These are phyloP conservation scores for Tricholomella constricta DNA, from an alignment of 768 basidiomycete species.

Conservation along the genomic window DNA sequence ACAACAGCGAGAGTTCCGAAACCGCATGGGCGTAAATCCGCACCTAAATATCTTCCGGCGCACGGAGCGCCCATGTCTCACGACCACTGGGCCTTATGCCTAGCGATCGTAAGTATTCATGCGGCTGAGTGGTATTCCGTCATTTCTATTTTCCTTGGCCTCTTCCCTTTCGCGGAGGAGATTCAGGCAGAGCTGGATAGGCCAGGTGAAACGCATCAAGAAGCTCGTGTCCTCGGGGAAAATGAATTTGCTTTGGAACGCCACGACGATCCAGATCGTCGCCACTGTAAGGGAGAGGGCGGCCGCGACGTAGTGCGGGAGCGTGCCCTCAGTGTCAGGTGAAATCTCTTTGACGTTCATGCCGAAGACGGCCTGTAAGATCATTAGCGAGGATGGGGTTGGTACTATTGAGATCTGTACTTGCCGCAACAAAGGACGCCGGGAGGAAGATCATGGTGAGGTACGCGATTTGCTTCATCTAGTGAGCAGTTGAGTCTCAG, in stretches of 20 bases:
- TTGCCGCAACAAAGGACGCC: slow-evolving; percentile 52
- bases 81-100: no score
- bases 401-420: slow-evolving; percentile 10
- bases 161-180: neutral
- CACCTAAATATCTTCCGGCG: no score
- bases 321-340: slow-evolving; percentile 35
- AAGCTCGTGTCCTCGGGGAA: slow-evolving; percentile 29
- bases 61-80: no score
- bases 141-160: neutral
- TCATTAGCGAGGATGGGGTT: neutral
- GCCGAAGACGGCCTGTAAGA: slow-evolving; percentile 52
- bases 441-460: slow-evolving; percentile 65
- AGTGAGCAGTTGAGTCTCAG: neutral
- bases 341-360: slow-evolving; percentile 58
- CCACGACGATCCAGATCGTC: slow-evolving; percentile 57
- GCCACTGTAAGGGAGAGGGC: slow-evolving; percentile 49
- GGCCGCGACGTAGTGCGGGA: slow-evolving; percentile 42
- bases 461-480: slow-evolving; percentile 63
- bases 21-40: no score
- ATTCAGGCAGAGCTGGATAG: slow-evolving; percentile 26
- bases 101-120: neutral
- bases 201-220: slow-evolving; percentile 39
- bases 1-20: neutral
- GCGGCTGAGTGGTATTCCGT: slow-evolving; percentile 11
- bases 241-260: slow-evolving; percentile 49